Conservation (phyloP, 495 filamentous ascomycete genomes). For the Evansstolkia leycettana region DNA sequence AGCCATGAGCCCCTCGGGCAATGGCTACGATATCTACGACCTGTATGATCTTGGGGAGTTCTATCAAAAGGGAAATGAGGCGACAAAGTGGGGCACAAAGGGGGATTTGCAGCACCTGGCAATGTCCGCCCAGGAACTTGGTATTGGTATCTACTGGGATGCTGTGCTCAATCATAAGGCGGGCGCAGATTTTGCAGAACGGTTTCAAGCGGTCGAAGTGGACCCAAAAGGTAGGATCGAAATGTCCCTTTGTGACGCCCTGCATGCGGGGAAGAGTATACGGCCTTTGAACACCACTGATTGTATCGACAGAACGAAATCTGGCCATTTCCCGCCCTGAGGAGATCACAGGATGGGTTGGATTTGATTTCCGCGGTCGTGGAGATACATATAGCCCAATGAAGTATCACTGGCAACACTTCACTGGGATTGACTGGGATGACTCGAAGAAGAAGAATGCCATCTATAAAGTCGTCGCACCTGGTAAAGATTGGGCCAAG, state of each 20-base stretch:
- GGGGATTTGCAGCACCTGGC: conserved; percentile 46
- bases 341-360: conserved; percentile 57
- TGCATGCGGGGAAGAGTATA: too few species aligned
- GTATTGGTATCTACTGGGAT: conserved; percentile 57
- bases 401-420: conserved; percentile 61
- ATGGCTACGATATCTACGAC: conserved; percentile 72
- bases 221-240: conserved; percentile 33
- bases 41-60: conserved; percentile 69
- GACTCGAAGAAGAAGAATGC: conserved; percentile 41
- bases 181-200: conserved; percentile 51
- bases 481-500: conserved; percentile 51
- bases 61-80: conserved; percentile 50
- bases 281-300: too few species aligned
- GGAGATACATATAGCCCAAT: conserved; percentile 43
- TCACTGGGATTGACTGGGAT: conserved; percentile 60
- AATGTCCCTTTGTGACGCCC: too few species aligned
- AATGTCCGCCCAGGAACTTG: conserved; percentile 34
- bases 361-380: conserved; percentile 53
- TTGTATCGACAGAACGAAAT: conserved; percentile 32
- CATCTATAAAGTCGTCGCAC: conserved; percentile 57
- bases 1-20: conserved; percentile 45
- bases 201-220: conserved; percentile 48
- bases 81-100: conserved; percentile 65
- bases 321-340: conserved; percentile 42
- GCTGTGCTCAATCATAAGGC: conserved; percentile 70